Evolutionary conservation across 768 basidiomycete genomes (phyloP).

Genomic region (Glaciozyma martinii): DNA sequence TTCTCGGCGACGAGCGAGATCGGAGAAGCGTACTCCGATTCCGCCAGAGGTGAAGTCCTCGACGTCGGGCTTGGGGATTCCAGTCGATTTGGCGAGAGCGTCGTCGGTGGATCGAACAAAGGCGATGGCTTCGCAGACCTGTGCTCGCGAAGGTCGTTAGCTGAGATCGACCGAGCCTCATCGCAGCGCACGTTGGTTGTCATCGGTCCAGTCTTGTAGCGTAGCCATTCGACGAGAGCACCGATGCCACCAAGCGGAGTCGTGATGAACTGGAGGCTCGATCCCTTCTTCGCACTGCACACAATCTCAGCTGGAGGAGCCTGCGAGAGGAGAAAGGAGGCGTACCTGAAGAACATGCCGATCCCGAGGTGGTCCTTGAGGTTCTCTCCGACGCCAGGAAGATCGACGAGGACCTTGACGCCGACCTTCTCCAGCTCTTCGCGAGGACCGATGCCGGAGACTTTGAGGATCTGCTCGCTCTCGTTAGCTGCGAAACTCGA

Average conservation of each 20-base stretch:
- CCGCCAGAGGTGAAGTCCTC: not conserved
- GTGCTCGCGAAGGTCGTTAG: not conserved
- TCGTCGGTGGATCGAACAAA: conserved; percentile 25
- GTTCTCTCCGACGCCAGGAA: conserved; percentile 45
- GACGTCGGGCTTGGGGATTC: not conserved
- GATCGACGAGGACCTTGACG: conserved; percentile 34
- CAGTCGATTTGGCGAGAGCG: not conserved
- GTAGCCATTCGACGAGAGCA: conserved; percentile 16
- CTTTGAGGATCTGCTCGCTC: conserved; percentile 14
- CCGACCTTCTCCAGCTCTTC: conserved; percentile 12
- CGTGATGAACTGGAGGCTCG: conserved; percentile 8
- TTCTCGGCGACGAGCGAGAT: not conserved
- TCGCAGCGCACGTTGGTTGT: not conserved
- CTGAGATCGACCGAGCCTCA: not conserved
- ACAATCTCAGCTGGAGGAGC: not conserved
- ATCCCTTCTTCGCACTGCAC: conserved; percentile 6
- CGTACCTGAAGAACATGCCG: not conserved
- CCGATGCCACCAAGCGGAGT: conserved; percentile 14
- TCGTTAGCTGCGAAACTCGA: not conserved
- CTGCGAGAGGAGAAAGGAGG: not conserved
- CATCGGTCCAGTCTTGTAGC: conserved; percentile 12
- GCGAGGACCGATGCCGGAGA: conserved; percentile 13
- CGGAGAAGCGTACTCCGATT: not conserved
- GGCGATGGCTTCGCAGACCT: conserved; percentile 20
- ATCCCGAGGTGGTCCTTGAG: conserved; percentile 36